Base-by-base conservation (phyloP, 306 rosid species). In the Prunus davidiana region DNA sequence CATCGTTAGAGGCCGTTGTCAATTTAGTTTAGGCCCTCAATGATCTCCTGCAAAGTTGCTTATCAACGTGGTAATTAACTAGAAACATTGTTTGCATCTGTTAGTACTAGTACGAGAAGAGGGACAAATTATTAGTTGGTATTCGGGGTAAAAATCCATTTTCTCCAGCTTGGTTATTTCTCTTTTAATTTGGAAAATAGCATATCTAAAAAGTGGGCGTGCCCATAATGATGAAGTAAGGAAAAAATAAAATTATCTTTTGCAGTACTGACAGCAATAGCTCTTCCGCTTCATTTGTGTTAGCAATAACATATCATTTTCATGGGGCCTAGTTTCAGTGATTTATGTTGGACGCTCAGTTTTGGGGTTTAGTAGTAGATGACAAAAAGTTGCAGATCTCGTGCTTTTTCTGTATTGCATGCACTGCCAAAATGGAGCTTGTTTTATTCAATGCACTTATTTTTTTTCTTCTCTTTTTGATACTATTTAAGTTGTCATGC, bases 261-360 rank as follows among this genome's bases (percentile, higher is more conserved):
- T 74, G 69, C 43, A 72, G 82, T 77, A 63, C 30, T 12, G 66
- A 71, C 78, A 83, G 74, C 74, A 55, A 78, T 83, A 62, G 81
- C 78, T 78, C 83, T 79, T 80, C 73, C 76, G 73, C 64, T 78
- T 54, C 71, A 56, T 76, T 78, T 78, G 54, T 71, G 86, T 85
- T 74, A 34, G 76, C 71, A 54, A 69, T 56, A 84, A 80, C 68
- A 51, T 74, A 76, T 85, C 86, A 77, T 80, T 51, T 81, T 81
- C 81, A 81, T 56, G 87, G 91, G 96, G 83, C 92, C 92, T 81
- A 73, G 81, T 71, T 76, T 32, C 38, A 32, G 38, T 32, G 38
- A 32, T 72, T 81, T 78, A 69, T 67, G 69, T 82, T 82, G 87
- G 82, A 76, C 75, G 22, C 79, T 61, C 78, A 57, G 45, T 76